phyloP scores from a whole-genome alignment of 2,329 filamentous ascomycete genomes.

The Balansia obtecta region DNA sequence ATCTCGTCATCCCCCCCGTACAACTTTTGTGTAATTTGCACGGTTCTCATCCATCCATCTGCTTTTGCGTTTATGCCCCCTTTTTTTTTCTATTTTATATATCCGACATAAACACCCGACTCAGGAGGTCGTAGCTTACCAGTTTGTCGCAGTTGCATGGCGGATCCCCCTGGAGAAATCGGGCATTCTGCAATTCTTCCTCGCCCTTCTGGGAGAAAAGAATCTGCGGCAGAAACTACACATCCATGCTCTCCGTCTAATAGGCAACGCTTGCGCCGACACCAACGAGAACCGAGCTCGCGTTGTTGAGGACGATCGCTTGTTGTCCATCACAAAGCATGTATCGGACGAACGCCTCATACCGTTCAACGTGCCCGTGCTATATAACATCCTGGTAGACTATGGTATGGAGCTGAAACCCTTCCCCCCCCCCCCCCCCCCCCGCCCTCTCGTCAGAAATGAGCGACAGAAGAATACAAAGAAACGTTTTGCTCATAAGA shows the following conservation, averaged over 20 bases:
- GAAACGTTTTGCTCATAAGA: not conserved
- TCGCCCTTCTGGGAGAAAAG: slow-evolving; percentile 29
- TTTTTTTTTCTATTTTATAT: not conserved
- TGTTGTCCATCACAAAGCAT: slow-evolving; percentile 35
- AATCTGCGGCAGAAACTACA: slow-evolving; percentile 30
- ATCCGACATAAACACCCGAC: no score
- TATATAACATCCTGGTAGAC: slow-evolving; percentile 52
- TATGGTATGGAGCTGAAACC: slow-evolving; percentile 35
- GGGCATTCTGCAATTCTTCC: slow-evolving; percentile 43
- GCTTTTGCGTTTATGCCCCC: not conserved
- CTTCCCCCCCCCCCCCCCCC: no score
- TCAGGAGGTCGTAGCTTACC: slow-evolving; percentile 1
- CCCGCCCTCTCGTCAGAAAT: not conserved
- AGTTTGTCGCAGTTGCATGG: slow-evolving; percentile 34
- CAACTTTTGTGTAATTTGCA: not conserved
- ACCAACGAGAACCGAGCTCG: slow-evolving; percentile 48
- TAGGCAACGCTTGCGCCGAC: slow-evolving; percentile 52
- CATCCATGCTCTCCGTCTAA: slow-evolving; percentile 42
- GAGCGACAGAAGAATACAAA: not conserved
- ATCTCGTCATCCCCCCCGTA: not conserved
- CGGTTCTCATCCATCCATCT: not conserved
- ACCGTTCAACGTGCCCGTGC: slow-evolving; percentile 42
- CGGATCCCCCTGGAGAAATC: slow-evolving; percentile 44
- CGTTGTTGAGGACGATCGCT: slow-evolving; percentile 35
- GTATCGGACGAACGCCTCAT: slow-evolving; percentile 35